These are phyloP conservation scores for Scedosporium apiospermum DNA, from an alignment of 2,329 filamentous ascomycete genomes.

Conservation along the genomic window DNA sequence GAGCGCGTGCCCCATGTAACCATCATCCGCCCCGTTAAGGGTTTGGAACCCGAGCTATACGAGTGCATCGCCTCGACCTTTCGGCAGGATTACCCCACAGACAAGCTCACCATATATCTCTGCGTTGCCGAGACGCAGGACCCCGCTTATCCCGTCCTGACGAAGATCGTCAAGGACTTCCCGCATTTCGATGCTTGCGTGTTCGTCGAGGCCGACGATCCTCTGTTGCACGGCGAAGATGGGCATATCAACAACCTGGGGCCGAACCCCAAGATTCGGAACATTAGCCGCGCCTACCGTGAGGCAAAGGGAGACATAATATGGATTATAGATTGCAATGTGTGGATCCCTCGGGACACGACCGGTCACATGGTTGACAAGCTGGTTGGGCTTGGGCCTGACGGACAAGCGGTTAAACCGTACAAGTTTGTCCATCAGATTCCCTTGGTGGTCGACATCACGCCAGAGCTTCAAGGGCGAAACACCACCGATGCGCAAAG, in stretches of 20 bases:
- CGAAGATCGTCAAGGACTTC: constrained; percentile 64
- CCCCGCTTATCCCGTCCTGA: constrained; percentile 65
- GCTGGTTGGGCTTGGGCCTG: constrained; percentile 56
- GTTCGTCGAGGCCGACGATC: constrained; percentile 75
- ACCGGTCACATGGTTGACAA: constrained; percentile 83
- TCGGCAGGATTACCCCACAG: constrained; percentile 66
- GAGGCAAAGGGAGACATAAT: constrained; percentile 82
- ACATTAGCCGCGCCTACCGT: constrained; percentile 86
- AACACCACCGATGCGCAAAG: constrained; percentile 10
- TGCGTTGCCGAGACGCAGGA: constrained; percentile 71
- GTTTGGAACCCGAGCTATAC: constrained; percentile 80
- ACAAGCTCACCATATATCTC: constrained; percentile 70
- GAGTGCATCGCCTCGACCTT: constrained; percentile 86
- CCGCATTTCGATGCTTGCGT: constrained; percentile 61
- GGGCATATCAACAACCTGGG: constrained; percentile 55
- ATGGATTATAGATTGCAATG: constrained; percentile 94
- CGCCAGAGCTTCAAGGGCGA: constrained; percentile 1
- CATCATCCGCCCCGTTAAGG: constrained; percentile 87
- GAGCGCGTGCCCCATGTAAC: constrained; percentile 70
- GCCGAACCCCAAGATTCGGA: constrained; percentile 96
- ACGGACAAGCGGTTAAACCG: constrained; percentile 37
- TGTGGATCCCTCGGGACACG: constrained; percentile 77
- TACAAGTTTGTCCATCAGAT: constrained; percentile 95
- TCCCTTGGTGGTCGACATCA: constrained; percentile 75
- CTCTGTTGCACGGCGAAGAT: constrained; percentile 47